Base-by-base conservation (phyloP, 2,329 filamentous ascomycete genomes). In the Allantophomopsis cytisporea region DNA sequence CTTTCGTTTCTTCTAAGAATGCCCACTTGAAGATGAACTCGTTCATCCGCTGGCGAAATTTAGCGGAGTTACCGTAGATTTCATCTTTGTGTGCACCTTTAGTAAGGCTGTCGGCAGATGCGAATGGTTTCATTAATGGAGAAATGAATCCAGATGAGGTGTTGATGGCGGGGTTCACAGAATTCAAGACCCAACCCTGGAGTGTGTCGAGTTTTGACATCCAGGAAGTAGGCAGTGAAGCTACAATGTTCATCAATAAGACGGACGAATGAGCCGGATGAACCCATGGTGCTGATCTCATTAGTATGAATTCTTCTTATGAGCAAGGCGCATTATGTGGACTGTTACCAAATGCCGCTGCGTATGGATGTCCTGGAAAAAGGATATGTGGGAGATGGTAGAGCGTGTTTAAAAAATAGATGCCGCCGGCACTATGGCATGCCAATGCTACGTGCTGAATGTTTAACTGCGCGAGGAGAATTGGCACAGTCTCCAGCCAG, bases 321-420 rank as follows among this genome's bases (percentile, higher is more conserved):
- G 8, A 28, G 47, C 49, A 2, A 39, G 20, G 13, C 37, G 32
- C 2, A 52, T 42, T 36, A 56, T 55, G 38, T 63, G 57, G 3
- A 68, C 62, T 56, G 23, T 28, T 28, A 28, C 23, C 59, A 69
- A 54, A 47, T 31, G 60, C 33, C 47, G 51, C 47, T 43, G 62
- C 6, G 49, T 51, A 39, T 33, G 46, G 41, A 47, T 50, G 17
- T 42, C 51, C 35, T 50, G 48, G 43, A 16, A 33, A 45, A 14
- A 65, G 50, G 15, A 64, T 45, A 5, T 52, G 37, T 5, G 54
- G 58, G 23, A 53, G 49, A 7, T 53, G 45, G 23, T 47, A 47
- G 14, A 67, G 47, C 4, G 62, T 59, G 39, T 67, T 67, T 17
- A 68, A 48, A 4, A 56, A 44, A 41, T 63, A 67, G 2, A 65